phyloP scores from a whole-genome alignment of 805 yeast species.

The Torulaspora delbrueckii region DNA sequence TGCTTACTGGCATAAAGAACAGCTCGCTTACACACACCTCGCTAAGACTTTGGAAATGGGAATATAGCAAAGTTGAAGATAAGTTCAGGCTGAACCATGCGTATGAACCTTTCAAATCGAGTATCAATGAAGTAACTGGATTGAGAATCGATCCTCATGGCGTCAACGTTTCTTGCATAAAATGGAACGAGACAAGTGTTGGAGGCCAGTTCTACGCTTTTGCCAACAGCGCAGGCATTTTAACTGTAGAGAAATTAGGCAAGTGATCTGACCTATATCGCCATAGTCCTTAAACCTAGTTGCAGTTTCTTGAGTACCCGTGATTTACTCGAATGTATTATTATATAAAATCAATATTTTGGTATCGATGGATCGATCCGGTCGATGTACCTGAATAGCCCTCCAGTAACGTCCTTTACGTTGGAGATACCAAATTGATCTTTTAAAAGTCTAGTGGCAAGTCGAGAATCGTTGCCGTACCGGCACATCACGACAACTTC shows the following conservation, averaged over 20 bases:
- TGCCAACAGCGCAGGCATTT: conserved; percentile 32
- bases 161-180: conserved; percentile 44
- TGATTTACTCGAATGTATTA: neutral
- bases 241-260: conserved; percentile 28
- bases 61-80: conserved; percentile 38
- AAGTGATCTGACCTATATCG: neutral
- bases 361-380: conserved; percentile 59
- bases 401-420: conserved; percentile 73
- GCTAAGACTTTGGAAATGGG: conserved; percentile 38
- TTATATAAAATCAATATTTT: conserved; percentile 41
- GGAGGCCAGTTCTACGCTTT: conserved; percentile 44
- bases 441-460: conserved; percentile 57
- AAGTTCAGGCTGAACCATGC: conserved; percentile 41
- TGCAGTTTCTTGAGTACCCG: neutral
- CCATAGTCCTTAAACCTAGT: no score
- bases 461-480: conserved; percentile 85
- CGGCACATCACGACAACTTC: conserved; percentile 68
- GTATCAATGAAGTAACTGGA: conserved; percentile 26
- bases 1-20: conserved; percentile 36
- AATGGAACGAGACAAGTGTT: conserved; percentile 52
- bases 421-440: conserved; percentile 45
- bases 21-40: conserved; percentile 29
- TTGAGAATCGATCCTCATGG: conserved; percentile 45
- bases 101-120: conserved; percentile 35
- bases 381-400: conserved; percentile 63